A percentile compares a stretch with the other conserved stretches of the same genome.
Conservation (phyloP, 208 protist genomes). For the Trichomonas tenax region DNA sequence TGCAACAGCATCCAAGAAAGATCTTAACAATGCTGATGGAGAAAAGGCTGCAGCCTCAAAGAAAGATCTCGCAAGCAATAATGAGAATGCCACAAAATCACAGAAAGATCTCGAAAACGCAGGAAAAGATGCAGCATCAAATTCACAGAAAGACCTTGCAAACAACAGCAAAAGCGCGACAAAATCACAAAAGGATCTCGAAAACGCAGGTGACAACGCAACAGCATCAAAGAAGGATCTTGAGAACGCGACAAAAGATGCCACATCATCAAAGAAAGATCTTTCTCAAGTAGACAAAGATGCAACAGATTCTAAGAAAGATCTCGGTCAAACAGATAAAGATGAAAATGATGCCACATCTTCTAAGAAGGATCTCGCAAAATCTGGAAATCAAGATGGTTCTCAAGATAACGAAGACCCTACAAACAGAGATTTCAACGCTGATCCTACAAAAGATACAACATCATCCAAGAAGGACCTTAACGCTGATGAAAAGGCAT, state of each 20-base stretch:
- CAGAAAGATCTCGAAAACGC: neutral
- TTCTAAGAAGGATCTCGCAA: neutral
- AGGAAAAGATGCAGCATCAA: neutral
- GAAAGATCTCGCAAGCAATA: neutral
- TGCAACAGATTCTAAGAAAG: neutral
- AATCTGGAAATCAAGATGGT: neutral
- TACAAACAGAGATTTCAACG: too few relatives aligned
- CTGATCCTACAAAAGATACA: too few relatives aligned
- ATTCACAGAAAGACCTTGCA: neutral
- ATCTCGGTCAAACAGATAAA: neutral
- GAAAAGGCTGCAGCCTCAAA: neutral
- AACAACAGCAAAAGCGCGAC: neutral
- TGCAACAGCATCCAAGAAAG: neutral
- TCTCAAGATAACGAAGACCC: too few relatives aligned
- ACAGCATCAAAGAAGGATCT: neutral
- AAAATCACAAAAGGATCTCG: neutral
- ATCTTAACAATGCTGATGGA: too few relatives aligned
- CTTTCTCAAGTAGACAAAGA: neutral
- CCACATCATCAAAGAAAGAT: neutral
- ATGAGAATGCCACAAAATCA: neutral
- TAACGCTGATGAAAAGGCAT: too few relatives aligned
- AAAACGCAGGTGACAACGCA: neutral
- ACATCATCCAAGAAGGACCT: neutral
- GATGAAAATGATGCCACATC: neutral
- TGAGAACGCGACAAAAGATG: neutral